Conservation (phyloP, 1,284 basidiomycete genomes). For the Ganoderma lucidum region DNA sequence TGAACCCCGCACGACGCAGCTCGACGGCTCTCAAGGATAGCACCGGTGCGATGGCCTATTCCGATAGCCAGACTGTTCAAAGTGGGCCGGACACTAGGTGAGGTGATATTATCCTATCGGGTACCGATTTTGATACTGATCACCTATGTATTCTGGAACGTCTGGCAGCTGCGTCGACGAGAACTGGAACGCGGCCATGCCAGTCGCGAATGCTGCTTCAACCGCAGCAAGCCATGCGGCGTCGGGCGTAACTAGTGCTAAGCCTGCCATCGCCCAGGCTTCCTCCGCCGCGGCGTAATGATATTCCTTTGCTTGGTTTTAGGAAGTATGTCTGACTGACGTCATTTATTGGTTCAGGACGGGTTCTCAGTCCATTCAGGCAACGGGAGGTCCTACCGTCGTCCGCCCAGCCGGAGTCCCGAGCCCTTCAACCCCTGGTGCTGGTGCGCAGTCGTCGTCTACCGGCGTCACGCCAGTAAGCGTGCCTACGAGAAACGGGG, state of each 20-base stretch:
- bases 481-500: conserved; percentile 26
- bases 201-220: conserved; percentile 12
- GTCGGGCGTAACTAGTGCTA: background rate
- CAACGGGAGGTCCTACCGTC: background rate
- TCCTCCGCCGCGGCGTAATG: background rate
- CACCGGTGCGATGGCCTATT: conserved; percentile 64
- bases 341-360: background rate
- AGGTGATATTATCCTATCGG: background rate
- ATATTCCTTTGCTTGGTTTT: background rate
- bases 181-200: background rate
- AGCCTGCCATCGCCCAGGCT: background rate
- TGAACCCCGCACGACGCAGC: conserved; percentile 44
- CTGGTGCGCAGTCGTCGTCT: background rate
- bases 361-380: background rate
- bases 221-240: conserved; percentile 7
- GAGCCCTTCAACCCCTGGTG: background rate
- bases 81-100: conserved; percentile 51
- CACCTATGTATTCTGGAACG: background rate
- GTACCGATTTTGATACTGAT: background rate
- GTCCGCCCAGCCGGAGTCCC: background rate
- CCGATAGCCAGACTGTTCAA: conserved; percentile 60
- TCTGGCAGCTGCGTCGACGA: conserved; percentile 39
- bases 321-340: background rate
- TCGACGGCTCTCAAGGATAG: conserved; percentile 64
- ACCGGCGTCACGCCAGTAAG: background rate